Base-by-base conservation (phyloP, 2,329 filamentous ascomycete genomes). In the Exserohilum turcica region DNA sequence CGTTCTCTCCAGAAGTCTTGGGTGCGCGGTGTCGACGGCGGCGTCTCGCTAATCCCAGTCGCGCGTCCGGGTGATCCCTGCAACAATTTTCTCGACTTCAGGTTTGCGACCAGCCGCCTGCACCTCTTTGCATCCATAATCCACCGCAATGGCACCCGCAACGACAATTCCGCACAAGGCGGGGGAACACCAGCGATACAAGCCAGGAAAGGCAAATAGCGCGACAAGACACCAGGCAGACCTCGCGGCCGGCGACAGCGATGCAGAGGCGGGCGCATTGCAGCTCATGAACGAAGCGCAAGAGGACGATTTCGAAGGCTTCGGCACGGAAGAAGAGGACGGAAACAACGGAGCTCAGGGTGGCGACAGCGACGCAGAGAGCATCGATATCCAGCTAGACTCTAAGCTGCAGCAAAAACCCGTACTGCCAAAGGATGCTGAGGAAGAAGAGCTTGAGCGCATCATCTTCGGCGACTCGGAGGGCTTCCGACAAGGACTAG, bases 391-490 rank as follows among this genome's bases (percentile, higher is more conserved):
- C 18, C 44, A 57, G 15, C 39, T 63, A 27, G 59, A 68, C 13
- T 38, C 58, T 19, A 64, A 70, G 56, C 55, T 57, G 36, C 42
- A 56, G n/a, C 65, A 67, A 40, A 65, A 62, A 52, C 53, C 57
- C 7, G 53, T 65, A 18, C 39, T 66, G 19, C 87, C 89, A 44
- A 94, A 93, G 71, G 91, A 96, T 71, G 86, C 86, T 12, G 86
- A 89, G 46, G 92, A 97, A 73, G 86, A 89, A 68, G 91, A 93
- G 71, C 84, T 97, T 27, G 93, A 97, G 78, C 85, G 87, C 60
- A 79, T 97, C 57, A 89, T 99, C 3, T 90, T 99, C 57, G 94
- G 94, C 49, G 90, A 96, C 76, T 86, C 88, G 40, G 83, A 85
- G n/a, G 90, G 87, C 29, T 97, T 97, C 74, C 84, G 87, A 53